A percentile compares a stretch with the other conserved stretches of the same genome.
Conservation (phyloP, 2,329 filamentous ascomycete species). For the Magnaporthiopsis incrustans region DNA sequence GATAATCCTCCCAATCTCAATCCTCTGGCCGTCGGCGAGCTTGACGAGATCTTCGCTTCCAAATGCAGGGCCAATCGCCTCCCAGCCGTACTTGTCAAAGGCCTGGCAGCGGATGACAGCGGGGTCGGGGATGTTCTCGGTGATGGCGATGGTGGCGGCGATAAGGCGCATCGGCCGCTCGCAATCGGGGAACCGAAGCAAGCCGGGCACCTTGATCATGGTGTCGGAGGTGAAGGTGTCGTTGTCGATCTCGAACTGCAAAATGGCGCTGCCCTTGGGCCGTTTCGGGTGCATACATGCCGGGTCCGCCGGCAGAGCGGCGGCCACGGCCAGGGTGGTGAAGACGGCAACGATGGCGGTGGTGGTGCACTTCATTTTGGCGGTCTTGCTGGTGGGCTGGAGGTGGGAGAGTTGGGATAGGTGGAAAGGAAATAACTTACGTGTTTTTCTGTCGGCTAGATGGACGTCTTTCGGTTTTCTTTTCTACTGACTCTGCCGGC, state of each 20-base stretch:
- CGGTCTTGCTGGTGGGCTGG: background rate
- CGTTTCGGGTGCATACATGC: too few relatives aligned
- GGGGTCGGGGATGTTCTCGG: background rate
- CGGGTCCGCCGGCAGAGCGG: background rate
- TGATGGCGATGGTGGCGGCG: background rate
- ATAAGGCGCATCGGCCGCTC: constrained; percentile 1
- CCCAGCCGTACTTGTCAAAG: background rate
- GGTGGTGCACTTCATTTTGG: constrained; percentile 5
- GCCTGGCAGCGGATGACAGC: constrained; percentile 9
- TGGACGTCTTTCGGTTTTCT: background rate
- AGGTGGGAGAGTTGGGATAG: background rate
- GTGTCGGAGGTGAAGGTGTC: constrained; percentile 8
- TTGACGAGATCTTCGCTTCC: background rate
- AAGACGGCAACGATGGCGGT: background rate
- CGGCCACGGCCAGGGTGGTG: constrained; percentile 3
- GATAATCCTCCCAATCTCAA: background rate
- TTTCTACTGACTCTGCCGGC: background rate
- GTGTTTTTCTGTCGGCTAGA: too few relatives aligned
- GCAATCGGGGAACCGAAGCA: background rate
- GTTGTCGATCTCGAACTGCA: constrained; percentile 8
- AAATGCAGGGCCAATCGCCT: background rate
- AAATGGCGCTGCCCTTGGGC: background rate
- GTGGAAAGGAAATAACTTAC: background rate
- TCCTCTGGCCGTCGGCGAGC: constrained; percentile 1
- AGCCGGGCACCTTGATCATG: constrained; percentile 5